Base-by-base conservation (phyloP, 2,329 filamentous ascomycete species). In the Beauveria varroae region DNA sequence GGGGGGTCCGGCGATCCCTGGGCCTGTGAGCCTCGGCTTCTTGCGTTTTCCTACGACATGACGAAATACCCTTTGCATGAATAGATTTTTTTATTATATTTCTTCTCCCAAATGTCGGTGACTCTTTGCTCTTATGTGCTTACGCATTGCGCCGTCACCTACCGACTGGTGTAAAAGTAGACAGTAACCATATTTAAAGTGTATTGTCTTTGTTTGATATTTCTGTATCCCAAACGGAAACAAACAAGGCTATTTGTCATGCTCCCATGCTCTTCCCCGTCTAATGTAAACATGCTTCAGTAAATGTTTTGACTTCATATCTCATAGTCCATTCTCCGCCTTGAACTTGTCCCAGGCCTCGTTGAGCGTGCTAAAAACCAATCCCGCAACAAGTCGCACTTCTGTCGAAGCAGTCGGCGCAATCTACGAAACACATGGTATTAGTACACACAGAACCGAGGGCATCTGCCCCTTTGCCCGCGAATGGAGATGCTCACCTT, bases 261-360 rank as follows among this genome's bases (percentile, higher is more conserved):
- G 34, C 34, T 41, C 37, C 2, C 26, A n/a, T 34, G 40, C 53
- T 37, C 41, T 50, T 22, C 47, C 18, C 22, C 20, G 57, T 59
- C 47, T 59, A 59, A 34, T 59, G 55, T 52, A 59, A 59, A 51
- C 9, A 14, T 52, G 57, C 57, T 52, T 28, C 22, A 18, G 46
- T 57, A 50, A 57, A 57, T 50, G 26, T 43, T 9, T 57, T 44
- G 40, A 34, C 16, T 41, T 65, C 64, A 54, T 59, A 52, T 44
- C 44, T 66, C 72, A 88, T 72, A 89, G 75, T 46, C 83, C 83
- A 68, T 89, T 89, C 67, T 89, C 85, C 44, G 80, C 75, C 74
- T 88, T 89, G 71, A 89, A 89, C 71, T 87, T 87, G 70, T 89
- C 86, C 86, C 86, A 89, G 62, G 84, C 86, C 75, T 89, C 86